phyloP scores from a whole-genome alignment of 208 protist species.

The Tritrichomonas musculus region DNA sequence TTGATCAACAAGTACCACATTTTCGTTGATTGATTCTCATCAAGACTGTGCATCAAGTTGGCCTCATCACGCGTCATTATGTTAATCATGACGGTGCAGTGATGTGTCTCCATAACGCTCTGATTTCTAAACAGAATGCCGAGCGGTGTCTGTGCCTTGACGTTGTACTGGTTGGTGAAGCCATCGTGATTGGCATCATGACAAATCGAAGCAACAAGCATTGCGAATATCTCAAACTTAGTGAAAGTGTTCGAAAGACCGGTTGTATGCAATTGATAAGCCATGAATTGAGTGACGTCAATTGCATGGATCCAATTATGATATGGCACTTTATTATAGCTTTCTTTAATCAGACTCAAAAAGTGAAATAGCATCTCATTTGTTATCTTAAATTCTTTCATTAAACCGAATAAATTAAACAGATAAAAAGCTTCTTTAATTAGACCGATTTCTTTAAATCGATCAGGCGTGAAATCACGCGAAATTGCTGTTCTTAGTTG shows the following conservation, averaged over 20 bases:
- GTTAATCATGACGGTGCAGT: slow-evolving; percentile 44
- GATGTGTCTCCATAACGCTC: slow-evolving; percentile 58
- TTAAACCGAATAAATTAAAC: slow-evolving; percentile 30
- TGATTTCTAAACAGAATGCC: slow-evolving; percentile 64
- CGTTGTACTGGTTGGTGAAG: slow-evolving; percentile 84
- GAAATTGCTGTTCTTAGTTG: neutral
- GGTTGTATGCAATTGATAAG: slow-evolving; percentile 40
- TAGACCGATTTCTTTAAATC: neutral
- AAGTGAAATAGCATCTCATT: neutral
- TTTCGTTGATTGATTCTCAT: slow-evolving; percentile 38
- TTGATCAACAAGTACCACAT: slow-evolving; percentile 48
- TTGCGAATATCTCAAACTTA: slow-evolving; percentile 67
- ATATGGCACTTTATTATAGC: slow-evolving; percentile 54
- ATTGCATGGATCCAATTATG: slow-evolving; percentile 63
- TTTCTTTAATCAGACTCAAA: neutral
- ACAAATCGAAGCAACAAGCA: slow-evolving; percentile 70
- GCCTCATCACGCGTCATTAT: slow-evolving; percentile 36
- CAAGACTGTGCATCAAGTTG: slow-evolving; percentile 43
- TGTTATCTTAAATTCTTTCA: slow-evolving; percentile 21
- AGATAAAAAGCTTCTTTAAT: neutral
- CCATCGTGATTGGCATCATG: slow-evolving; percentile 92
- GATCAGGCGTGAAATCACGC: neutral
- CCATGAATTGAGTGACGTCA: slow-evolving; percentile 60
- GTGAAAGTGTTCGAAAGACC: slow-evolving; percentile 57
- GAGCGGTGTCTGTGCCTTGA: slow-evolving; percentile 70